Evolutionary conservation across 306 rosid species (phyloP), one percentile per base, ranked within the genome.

Genomic region (Cucurbita moschata): DNA sequence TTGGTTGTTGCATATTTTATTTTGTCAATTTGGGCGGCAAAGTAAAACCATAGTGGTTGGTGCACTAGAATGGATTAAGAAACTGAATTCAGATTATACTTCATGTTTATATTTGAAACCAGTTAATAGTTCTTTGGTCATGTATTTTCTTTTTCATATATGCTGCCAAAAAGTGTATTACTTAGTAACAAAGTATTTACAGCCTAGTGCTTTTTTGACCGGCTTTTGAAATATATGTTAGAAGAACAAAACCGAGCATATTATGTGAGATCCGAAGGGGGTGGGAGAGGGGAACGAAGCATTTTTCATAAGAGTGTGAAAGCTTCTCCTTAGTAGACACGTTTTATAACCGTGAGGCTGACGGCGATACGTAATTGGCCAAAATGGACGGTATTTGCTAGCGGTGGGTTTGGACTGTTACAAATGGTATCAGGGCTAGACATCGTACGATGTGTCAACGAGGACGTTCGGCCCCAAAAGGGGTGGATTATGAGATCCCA

Each of bases 21-120:
- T 71, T 71, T 71, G 61, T 71, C 75, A 71, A 71, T 16, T 5
- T 71, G 44, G 47, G 62, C 30, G 46, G 50, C 75, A 71, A 52
- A 53, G n/a, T 52, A 10, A 71, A 13, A 53, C 37, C 43, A 35
- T 71, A 52, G 62, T 71, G 75, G n/a, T 71, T 68, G 37, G 18
- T 14, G 75, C 62, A 71, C 75, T 71, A 37, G 47, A 52, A 59
- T 71, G 51, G 61, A 21, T 43, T 42, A 21, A 44, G 55, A 43
- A 46, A 47, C 39, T 63, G 23, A 39, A 38, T 63, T 35, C 43
- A 63, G 50, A 63, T 63, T 38, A 38, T 63, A 3, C 37, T 13
- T 21, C 14, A 63, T 15, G 35, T 8, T 63, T 9, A 30, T 16
- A 30, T 4, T 63, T 63, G 15, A 40, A 46, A 63, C 40, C 13